Base-by-base conservation (phyloP, 2,329 filamentous ascomycete genomes). In the Claviceps sp. region DNA sequence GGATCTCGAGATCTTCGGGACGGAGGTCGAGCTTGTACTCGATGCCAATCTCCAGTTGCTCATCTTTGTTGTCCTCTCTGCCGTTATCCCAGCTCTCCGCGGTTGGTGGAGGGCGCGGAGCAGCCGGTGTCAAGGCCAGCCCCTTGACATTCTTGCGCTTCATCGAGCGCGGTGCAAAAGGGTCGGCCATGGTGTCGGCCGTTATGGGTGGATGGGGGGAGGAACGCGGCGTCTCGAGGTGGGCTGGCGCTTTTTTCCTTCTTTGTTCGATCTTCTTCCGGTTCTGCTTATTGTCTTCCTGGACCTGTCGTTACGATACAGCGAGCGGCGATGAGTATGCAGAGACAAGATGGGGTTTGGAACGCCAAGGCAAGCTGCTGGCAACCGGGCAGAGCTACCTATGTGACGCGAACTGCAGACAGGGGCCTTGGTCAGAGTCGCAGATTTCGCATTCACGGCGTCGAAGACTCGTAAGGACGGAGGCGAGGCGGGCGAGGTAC, bases 71-170 rank as follows among this genome's bases (percentile, higher is more conserved):
- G 51, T 70, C 73, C 55, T 77, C 74, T 64, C 87, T 84, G 57
- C 76, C 78, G 52, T 77, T 72, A 57, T 77, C 70, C 62, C 82
- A 81, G 54, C 78, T 87, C 61, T 89, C 85, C 46, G 87, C 84
- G 34, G 87, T 83, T 51, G 83, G 80, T 51, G 81, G 73, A 48
- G 80, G 74, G 56, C 89, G 88, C 43, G 88, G 84, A 47, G 85
- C 78, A 24, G 85, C 82, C 48, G 87, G 83, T 62, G 82, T 90
- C 65, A 98, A 76, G 59, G 89, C 90, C 49, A 98, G 84, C 40
- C 90, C 91, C 74, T 97, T 97, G 70, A 95, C 86, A 68, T 98
- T 98, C 81, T 97, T 96, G 77, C 91, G 85, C 83, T 96, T 97
- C 84, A 98, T 86, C 56, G 93, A 94, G 70, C 80, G 80, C 70